phyloP scores from a whole-genome alignment of 208 protist genomes.

The Leishmania amazonensis region DNA sequence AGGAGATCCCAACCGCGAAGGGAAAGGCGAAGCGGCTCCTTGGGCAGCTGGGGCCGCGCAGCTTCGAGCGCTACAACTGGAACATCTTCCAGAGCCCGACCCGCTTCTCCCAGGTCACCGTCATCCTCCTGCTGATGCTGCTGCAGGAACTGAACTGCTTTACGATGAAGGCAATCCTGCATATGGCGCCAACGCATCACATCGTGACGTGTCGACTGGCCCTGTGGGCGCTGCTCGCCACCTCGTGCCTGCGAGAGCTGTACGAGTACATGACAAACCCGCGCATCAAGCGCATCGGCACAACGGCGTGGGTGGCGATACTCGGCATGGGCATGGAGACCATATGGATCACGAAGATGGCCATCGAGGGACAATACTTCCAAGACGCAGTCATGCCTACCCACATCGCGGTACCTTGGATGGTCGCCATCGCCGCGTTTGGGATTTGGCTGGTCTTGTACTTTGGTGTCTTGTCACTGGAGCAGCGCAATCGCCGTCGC shows the following conservation, averaged over 20 bases:
- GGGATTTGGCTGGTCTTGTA: conserved; percentile 69
- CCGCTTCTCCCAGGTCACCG: conserved; percentile 67
- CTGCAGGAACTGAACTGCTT: conserved; percentile 96
- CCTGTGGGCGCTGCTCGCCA: conserved; percentile 87
- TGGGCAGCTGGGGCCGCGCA: conserved; percentile 82
- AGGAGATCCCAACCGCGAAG: conserved; percentile 60
- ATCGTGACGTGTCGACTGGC: conserved; percentile 89
- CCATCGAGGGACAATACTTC: conserved; percentile 81
- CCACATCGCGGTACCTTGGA: conserved; percentile 77
- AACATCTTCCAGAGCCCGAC: conserved; percentile 81
- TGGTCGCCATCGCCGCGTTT: conserved; percentile 52
- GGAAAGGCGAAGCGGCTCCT: conserved; percentile 72
- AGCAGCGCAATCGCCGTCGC: conserved; percentile 38
- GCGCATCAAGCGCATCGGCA: conserved; percentile 81
- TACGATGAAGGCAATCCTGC: conserved; percentile 96
- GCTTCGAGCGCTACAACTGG: conserved; percentile 91
- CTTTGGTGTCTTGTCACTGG: conserved; percentile 63
- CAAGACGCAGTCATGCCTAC: conserved; percentile 54
- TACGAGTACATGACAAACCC: conserved; percentile 92
- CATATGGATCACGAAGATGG: conserved; percentile 73
- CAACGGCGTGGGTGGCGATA: conserved; percentile 88
- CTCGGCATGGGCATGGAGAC: conserved; percentile 78
- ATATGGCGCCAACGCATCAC: conserved; percentile 84
- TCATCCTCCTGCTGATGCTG: conserved; percentile 82
- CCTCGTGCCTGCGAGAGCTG: conserved; percentile 90